Base-by-base conservation (phyloP, 2,329 filamentous ascomycete species). In the Cadophora gregata region DNA sequence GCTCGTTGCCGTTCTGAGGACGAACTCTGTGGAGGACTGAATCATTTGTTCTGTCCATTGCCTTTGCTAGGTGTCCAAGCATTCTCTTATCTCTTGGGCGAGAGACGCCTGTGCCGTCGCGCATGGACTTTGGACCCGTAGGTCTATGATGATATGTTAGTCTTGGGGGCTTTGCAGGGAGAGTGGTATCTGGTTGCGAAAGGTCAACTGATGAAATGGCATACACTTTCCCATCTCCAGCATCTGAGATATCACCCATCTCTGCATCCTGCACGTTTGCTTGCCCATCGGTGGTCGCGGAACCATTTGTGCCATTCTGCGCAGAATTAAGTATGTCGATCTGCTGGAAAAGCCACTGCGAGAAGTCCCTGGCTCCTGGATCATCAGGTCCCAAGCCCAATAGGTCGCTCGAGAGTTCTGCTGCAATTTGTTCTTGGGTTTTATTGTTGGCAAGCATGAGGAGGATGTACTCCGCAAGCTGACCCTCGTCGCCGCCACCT, bases 371-470 rank as follows among this genome's bases (percentile, higher is more conserved):
- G 8, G 93, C 93, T 71, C 89, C 90, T 60, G 91, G 88, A 74
- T 97, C 95, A 67, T 97, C 93, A 56, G 93, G 89, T 2, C 88
- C 88, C 4, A 97, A 86, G 65, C 89, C 89, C 2, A 99, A 86
- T 50, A 99, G 86, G 74, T 99, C 96, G 71, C 90, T 91, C 1
- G 94, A 91, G 16, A 99, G 88, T 78, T 99, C 96, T 51, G 87
- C 83, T 10, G 93, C 91, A 71, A 99, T 95, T 77, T 97, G 91
- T 60, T 94, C 89, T 78, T 97, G 90, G 4, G 91, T 93, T 80
- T 97, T 97, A 75, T 94, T 93, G 80, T 97, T 98, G 69, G 93
- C 93, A 36, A 99, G 87, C 95, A 98, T 97, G 70, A 98, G 88
- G 67, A 98, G 91, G 72, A 99, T 96, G 81, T 98, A 99, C 81